Evolutionary conservation across 108 stramenopile genomes (phyloP).

Genomic region (Asterionellopsis glacialis): DNA sequence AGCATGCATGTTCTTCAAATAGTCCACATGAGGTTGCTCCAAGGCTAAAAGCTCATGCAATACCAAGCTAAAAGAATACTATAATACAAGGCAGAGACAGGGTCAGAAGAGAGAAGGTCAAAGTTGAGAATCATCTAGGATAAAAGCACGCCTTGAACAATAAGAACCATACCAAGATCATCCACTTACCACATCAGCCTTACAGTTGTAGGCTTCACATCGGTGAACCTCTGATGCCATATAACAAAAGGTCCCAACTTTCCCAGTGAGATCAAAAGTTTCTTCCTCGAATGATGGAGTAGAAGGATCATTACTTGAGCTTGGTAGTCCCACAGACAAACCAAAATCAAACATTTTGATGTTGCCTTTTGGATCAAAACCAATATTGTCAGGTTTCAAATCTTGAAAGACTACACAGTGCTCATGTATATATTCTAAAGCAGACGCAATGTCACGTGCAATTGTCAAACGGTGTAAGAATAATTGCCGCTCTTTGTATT

Average conservation of each 20-base stretch:
- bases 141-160: too few species aligned
- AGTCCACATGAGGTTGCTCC: conserved; percentile 28
- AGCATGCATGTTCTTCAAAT: background rate
- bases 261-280: conserved; percentile 48
- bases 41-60: conserved; percentile 53
- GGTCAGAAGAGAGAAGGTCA: too few species aligned
- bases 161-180: too few species aligned
- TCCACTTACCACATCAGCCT: conserved; percentile 37
- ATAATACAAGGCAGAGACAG: too few species aligned
- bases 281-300: background rate
- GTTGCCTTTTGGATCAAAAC: conserved; percentile 51
- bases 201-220: conserved; percentile 47
- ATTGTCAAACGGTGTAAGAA: conserved; percentile 33
- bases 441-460: conserved; percentile 49
- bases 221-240: conserved; percentile 77
- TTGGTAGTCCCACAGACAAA: conserved; percentile 3
- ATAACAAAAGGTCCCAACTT: conserved; percentile 52
- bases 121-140: too few species aligned
- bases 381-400: conserved; percentile 37
- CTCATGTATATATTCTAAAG: conserved; percentile 89
- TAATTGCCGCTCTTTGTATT: conserved; percentile 12
- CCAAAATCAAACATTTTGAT: conserved; percentile 73
- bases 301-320: background rate
- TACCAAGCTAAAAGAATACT: conserved; percentile 51
- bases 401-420: conserved; percentile 93